Evolutionary conservation across 2,329 filamentous ascomycete genomes (phyloP), one percentile per base, ranked within the genome.

Genomic region (Fusarium brachygibbosum): DNA sequence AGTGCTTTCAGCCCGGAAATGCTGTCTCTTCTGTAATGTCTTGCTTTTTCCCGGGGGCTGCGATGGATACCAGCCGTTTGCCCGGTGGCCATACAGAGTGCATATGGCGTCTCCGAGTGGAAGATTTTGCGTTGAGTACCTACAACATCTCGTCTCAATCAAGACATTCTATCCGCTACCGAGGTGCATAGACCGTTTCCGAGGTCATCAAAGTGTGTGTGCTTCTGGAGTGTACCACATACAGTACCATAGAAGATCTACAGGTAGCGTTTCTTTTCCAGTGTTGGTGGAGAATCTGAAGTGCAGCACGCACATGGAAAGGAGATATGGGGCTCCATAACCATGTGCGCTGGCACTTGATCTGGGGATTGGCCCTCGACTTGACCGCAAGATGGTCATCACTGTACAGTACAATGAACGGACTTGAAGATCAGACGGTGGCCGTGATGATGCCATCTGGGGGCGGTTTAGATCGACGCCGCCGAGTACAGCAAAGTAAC

Each of bases 401-500:
- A 32, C 45, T 25, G 23, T 50, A 50, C 46, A 25, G 34, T 25
- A 50, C 6, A 38, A 21, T 28, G 48, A 21, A 40, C 34, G 34
- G 51, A 34, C 52, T 58, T 32, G 37, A 40, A 50, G 42, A 68
- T 63, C 48, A 63, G 34, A 49, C 29, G 38, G 40, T 6, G 44
- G 44, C 51, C 31, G 34, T 48, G 40, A 69, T 69, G 65, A 68
- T 66, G 54, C 62, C 45, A 68, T 65, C 65, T 45, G 52, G 54
- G 54, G 48, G 23, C 31, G 38, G 54, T 42, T 59, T 46, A 48
- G 60, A 69, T 68, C 60, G 60, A 66, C 55, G 54, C 45, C 66
- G 52, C 55, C 48, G 49, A 51, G 29, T 16, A n/a, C n/a, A n/a
- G n/a, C n/a, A 51, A 16, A 61, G 42, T 32, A 41, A 35, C 40